phyloP scores from a whole-genome alignment of 1,139 yeast species.

The Taiozyma sp. region DNA sequence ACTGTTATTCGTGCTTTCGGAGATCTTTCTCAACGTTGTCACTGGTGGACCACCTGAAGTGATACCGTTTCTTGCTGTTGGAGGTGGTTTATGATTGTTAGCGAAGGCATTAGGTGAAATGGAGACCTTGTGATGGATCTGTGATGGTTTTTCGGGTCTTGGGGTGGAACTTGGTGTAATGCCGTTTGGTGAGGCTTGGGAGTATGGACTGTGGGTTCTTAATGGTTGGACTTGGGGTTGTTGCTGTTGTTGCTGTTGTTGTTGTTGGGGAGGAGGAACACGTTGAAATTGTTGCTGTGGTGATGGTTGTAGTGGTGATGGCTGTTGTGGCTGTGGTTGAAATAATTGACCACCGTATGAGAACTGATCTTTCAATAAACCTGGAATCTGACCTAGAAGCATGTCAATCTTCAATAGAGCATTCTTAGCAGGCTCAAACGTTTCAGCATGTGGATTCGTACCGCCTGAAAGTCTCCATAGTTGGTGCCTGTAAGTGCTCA shows the following conservation, averaged over 20 bases:
- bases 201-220: neutral
- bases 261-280: conserved; percentile 2
- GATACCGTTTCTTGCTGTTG: neutral
- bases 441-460: neutral
- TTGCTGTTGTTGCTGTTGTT: conserved; percentile 7
- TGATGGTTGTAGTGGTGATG: conserved; percentile 11
- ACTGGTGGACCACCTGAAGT: neutral
- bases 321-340: conserved; percentile 27
- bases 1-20: neutral
- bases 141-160: neutral
- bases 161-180: neutral
- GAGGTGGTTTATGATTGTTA: neutral
- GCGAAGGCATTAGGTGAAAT: neutral
- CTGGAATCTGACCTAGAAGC: conserved; percentile 62
- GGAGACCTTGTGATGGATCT: neutral
- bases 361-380: conserved; percentile 41
- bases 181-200: neutral
- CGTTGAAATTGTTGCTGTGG: conserved; percentile 2
- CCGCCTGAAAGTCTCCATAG: conserved; percentile 59
- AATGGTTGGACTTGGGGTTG: conserved; percentile 1
- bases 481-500: conserved; percentile 71
- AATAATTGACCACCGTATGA: conserved; percentile 6
- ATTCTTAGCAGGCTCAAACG: conserved; percentile 65
- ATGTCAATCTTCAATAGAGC: conserved; percentile 66
- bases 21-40: neutral